Percentiles rank a stretch among this genome's conserved stretches.
Evolutionary conservation across 75 land plant genomes (phyloP).

Genomic region (Chamaecyparis obtusa): DNA sequence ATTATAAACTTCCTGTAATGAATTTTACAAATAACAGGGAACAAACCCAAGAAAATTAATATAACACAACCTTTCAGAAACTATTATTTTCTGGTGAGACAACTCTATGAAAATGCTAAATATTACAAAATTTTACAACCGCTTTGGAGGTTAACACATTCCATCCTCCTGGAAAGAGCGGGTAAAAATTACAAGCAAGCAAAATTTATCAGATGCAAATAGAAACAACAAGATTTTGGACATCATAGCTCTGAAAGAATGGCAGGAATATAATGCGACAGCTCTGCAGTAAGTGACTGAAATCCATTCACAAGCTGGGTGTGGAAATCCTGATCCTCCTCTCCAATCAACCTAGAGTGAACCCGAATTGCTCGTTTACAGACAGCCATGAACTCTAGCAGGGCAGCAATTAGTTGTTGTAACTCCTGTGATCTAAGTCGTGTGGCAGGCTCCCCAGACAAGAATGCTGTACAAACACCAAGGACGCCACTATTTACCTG

Average conservation of each 20-base stretch:
- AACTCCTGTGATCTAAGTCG: slow-evolving; percentile 92
- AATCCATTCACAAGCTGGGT: slow-evolving; percentile 99
- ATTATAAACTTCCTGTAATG: neutral
- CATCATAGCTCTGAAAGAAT: slow-evolving; percentile 93
- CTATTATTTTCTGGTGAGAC: slow-evolving; percentile 11
- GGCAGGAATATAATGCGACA: slow-evolving; percentile 96
- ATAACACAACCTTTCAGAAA: neutral
- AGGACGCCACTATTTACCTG: slow-evolving; percentile 99
- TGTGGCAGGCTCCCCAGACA: slow-evolving; percentile 96
- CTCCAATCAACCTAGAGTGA: slow-evolving; percentile 93
- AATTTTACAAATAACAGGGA: slow-evolving; percentile 8
- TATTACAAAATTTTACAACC: slow-evolving; percentile 4
- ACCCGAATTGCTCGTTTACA: slow-evolving; percentile 97
- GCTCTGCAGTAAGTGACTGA: slow-evolving; percentile 96
- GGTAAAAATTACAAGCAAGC: slow-evolving; percentile 9
- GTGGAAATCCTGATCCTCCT: slow-evolving; percentile 99
- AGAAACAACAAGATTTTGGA: neutral
- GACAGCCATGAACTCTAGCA: slow-evolving; percentile 98
- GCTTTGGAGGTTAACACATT: neutral
- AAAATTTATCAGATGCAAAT: slow-evolving; percentile 6
- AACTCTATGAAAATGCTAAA: neutral
- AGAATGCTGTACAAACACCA: slow-evolving; percentile 96
- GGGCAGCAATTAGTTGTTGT: slow-evolving; percentile 96
- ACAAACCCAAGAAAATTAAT: slow-evolving; percentile 2
- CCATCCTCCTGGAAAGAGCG: neutral